Evolutionary conservation across 768 basidiomycete genomes (phyloP).

Genomic region (Trametes cubensis): DNA sequence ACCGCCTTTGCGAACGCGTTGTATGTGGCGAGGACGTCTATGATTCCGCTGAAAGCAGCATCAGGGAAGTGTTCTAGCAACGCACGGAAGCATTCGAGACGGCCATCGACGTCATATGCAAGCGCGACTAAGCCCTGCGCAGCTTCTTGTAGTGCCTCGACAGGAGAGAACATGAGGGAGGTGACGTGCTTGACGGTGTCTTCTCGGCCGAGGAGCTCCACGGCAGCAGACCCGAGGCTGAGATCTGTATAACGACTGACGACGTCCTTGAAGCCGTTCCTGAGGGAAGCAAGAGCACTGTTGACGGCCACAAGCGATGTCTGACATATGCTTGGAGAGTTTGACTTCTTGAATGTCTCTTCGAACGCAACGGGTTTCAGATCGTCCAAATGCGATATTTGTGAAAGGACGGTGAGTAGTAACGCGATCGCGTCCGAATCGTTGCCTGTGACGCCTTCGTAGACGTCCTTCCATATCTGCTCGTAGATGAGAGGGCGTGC

Average conservation of each 20-base stretch:
- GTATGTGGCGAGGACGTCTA: constrained; percentile 69
- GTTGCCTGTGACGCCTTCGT: constrained; percentile 55
- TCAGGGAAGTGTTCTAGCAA: constrained; percentile 70
- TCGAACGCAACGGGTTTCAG: constrained; percentile 58
- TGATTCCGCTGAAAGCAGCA: constrained; percentile 69
- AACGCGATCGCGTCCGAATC: constrained; percentile 63
- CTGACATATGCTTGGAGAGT: constrained; percentile 26
- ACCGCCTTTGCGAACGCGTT: constrained; percentile 58
- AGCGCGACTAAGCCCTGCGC: constrained; percentile 82
- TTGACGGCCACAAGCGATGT: constrained; percentile 61
- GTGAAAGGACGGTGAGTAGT: constrained; percentile 60
- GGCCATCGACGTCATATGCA: constrained; percentile 87
- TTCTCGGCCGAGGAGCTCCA: constrained; percentile 56
- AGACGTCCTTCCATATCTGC: constrained; percentile 71
- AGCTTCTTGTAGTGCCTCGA: constrained; percentile 69
- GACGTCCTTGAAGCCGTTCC: constrained; percentile 62
- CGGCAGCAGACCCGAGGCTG: constrained; percentile 51
- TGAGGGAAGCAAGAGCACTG: constrained; percentile 54
- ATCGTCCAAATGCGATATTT: constrained; percentile 66
- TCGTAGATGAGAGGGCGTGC: constrained; percentile 46
- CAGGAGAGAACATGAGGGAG: constrained; percentile 79
- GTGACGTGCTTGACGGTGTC: constrained; percentile 64
- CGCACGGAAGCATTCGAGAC: constrained; percentile 84
- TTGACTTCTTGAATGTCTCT: constrained; percentile 37
- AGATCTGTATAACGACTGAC: constrained; percentile 69